Conservation (phyloP, 208 protist species). For the Wallacemonas sp. region DNA sequence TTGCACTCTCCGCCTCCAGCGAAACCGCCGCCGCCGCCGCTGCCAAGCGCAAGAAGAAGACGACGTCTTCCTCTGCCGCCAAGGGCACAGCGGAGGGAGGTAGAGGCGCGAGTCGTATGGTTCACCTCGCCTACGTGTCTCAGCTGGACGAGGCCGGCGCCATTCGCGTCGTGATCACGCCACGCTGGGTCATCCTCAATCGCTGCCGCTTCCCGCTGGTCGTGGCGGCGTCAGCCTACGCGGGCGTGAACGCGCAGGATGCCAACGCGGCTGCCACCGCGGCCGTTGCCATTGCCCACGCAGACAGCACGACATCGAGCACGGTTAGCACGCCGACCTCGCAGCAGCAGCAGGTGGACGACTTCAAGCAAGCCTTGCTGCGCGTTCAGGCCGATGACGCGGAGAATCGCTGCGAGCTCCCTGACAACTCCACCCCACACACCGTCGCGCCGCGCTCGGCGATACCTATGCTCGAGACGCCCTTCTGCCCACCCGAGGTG, state of each 20-base stretch:
- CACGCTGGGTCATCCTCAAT: slow-evolving; percentile 88
- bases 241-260: slow-evolving; percentile 38
- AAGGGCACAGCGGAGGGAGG: background rate
- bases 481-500: slow-evolving; percentile 33
- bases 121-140: slow-evolving; percentile 75
- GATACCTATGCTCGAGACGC: slow-evolving; percentile 56
- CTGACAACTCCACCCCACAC: slow-evolving; percentile 6
- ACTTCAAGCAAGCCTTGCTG: slow-evolving; percentile 22
- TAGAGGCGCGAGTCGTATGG: slow-evolving; percentile 16
- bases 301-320: slow-evolving; percentile 13
- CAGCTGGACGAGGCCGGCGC: slow-evolving; percentile 58
- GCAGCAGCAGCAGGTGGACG: slow-evolving; percentile 29
- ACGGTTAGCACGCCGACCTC: slow-evolving; percentile 15
- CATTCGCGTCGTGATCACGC: slow-evolving; percentile 71
- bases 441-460: slow-evolving; percentile 46
- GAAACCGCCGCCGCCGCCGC: background rate
- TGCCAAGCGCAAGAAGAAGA: slow-evolving; percentile 14
- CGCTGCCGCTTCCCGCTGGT: slow-evolving; percentile 60
- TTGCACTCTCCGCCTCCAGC: background rate
- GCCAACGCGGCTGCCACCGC: slow-evolving; percentile 32
- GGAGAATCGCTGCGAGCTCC: background rate
- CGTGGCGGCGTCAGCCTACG: slow-evolving; percentile 45
- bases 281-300: slow-evolving; percentile 21
- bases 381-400: background rate
- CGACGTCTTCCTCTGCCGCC: background rate